Evolutionary conservation across 2,329 filamentous ascomycete species (phyloP).

Genomic region (Apiospora marii): DNA sequence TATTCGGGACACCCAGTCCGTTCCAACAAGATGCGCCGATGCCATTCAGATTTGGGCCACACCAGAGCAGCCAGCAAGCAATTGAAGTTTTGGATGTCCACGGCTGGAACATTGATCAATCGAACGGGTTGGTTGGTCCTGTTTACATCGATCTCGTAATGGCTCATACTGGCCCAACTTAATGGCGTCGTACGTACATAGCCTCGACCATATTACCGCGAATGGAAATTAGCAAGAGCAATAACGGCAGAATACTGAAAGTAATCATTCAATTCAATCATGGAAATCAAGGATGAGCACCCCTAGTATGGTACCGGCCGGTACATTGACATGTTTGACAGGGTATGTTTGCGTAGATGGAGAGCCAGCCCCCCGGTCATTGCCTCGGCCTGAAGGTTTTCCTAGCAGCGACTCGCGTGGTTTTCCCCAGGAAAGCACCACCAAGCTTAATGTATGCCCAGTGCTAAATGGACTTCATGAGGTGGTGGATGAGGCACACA

Average conservation of each 20-base stretch:
- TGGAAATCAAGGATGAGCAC: not conserved
- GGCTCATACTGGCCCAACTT: not conserved
- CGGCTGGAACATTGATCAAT: too few species aligned
- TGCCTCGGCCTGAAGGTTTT: constrained; percentile 9
- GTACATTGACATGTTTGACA: not conserved
- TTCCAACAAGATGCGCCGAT: too few species aligned
- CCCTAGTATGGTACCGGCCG: not conserved
- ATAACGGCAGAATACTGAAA: not conserved
- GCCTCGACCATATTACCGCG: not conserved
- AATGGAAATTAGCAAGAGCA: not conserved
- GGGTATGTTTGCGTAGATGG: not conserved
- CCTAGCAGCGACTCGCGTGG: constrained; percentile 8
- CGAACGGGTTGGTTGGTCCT: not conserved
- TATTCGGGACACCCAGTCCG: not conserved
- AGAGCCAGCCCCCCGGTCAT: not conserved
- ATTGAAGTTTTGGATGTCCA: too few species aligned
- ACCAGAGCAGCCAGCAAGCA: too few species aligned
- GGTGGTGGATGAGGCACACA: not conserved
- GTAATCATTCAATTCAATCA: not conserved
- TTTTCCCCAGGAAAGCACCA: constrained; percentile 14
- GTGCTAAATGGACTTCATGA: not conserved
- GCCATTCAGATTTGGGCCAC: too few species aligned
- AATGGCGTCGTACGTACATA: not conserved
- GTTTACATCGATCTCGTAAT: not conserved
- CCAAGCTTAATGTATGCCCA: not conserved